Conservation (phyloP, 306 rosid genomes). For the Medicago arabica region DNA sequence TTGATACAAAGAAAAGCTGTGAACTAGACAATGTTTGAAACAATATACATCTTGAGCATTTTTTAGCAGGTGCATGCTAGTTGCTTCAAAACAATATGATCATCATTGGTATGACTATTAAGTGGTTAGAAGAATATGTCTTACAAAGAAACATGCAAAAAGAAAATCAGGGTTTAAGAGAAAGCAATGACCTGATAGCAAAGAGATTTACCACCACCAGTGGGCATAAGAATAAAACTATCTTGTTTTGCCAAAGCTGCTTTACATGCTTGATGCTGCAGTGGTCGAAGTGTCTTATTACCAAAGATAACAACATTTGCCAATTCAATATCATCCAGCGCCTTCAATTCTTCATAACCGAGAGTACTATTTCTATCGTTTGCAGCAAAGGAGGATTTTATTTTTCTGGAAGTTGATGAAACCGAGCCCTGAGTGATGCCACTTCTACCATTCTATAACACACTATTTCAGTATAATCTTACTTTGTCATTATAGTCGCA, state of each 20-base stretch:
- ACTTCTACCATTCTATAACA: constrained; percentile 70
- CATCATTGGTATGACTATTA: background rate
- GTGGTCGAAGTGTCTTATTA: constrained; percentile 76
- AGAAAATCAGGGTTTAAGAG: constrained; percentile 26
- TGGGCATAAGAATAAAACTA: constrained; percentile 96
- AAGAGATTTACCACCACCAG: constrained; percentile 98
- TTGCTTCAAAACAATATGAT: constrained; percentile 26
- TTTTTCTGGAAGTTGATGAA: constrained; percentile 54
- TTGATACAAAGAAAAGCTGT: too few relatives aligned
- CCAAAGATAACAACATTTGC: constrained; percentile 94
- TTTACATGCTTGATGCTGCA: constrained; percentile 92
- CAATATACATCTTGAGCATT: constrained; percentile 30
- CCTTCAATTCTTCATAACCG: constrained; percentile 68
- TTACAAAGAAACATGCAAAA: background rate
- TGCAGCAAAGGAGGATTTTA: constrained; percentile 42
- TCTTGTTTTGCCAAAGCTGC: constrained; percentile 76
- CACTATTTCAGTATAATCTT: constrained; percentile 38
- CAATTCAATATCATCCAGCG: constrained; percentile 82
- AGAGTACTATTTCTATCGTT: constrained; percentile 53
- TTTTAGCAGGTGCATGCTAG: constrained; percentile 8
- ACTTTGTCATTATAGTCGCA: constrained; percentile 5
- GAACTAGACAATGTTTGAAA: constrained; percentile 13
- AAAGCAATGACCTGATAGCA: constrained; percentile 87
- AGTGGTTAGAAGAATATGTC: constrained; percentile 35
- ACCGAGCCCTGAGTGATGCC: constrained; percentile 58